Base-by-base conservation (phyloP, 768 basidiomycete species). In the Guyanaporus albipodus region DNA sequence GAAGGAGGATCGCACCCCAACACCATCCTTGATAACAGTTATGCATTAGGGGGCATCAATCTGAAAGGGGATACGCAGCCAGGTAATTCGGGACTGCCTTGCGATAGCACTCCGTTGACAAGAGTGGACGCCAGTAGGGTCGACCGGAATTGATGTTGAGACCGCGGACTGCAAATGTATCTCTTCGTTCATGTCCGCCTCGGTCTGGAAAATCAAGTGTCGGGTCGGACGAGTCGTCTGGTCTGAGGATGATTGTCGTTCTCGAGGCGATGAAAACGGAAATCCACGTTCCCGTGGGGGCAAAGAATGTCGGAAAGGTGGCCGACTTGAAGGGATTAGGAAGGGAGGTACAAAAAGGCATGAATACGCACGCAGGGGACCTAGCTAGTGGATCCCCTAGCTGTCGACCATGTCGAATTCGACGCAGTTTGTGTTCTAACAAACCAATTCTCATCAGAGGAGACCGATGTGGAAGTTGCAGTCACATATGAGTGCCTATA, bases 261-360 rank as follows among this genome's bases (percentile, higher is more conserved):
- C 68, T 84, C 12, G 79, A 82, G 60, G 79, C 82, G 1, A 84
- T 83, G 83, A 84, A 85, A 63, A 80, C 77, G 0, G 79, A 81
- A 54, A 74, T 83, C 35, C 67, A 71, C 12, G 56, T 84, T 14
- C 60, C 60, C 40, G 75, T 76, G 0, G 73, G 75, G 0, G 70
- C 73, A 15, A 65, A 63, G 8, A 71, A 72, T 40, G 56, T 79
- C 2, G 79, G 79, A 2, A 75, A 64, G 21, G 67, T 41, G 14
- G 69, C 82, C 0, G n/a, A n/a, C n/a, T n/a, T n/a, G n/a, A 57
- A 49, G 26, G 66, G 65, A 0, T 56, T 78, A 5, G 75, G 72
- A 1, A 62, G 59, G 14, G 75, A 71, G 0, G 54, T 77, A 8
- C 56, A 54, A 28, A 74, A 73, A 43, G 78, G 80, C 0, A 69